Evolutionary conservation across 2,329 filamentous ascomycete species (phyloP), one percentile per base, ranked within the genome.

Genomic region (Arthroderma sp.): DNA sequence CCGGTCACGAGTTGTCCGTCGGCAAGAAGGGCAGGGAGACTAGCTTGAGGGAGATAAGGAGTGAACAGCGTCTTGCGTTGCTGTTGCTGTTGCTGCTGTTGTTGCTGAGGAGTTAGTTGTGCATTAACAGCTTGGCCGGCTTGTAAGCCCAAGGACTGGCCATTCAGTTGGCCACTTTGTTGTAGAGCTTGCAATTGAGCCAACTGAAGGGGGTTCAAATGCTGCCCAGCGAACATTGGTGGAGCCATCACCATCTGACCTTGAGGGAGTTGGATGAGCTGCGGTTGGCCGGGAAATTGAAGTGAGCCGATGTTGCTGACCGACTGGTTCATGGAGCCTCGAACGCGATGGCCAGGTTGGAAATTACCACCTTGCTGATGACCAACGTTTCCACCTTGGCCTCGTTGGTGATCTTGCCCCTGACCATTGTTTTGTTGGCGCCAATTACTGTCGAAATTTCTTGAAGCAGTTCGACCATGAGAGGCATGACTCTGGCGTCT

Each of bases 401-500:
- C 58, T 56, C 73, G 74, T 50, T 72, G 71, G 54, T 71, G 71
- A 49, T 65, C 65, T 48, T 69, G 69, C 42, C 50, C 55, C 47
- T 71, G 69, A 44, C 60, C 57, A 54, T 67, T 70, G 51, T 76
- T 76, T 54, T 84, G 88, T 58, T 87, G 93, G 57, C 91, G 84
- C 91, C 91, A 98, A 67, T 98, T 98, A 57, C 88, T 81, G 54
- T 98, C 91, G 59, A 96, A 96, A 67, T 96, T 98, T 51, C 91
- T 80, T 27, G 91, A 98, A 7, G 78, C 78, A 30, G 81, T 82
- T 50, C 91, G 79, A 51, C 77, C 81, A 61, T 98, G 91, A 46
- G 85, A 82, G 36, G 64, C 56, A 52, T 78, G 75, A 22, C 50
- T 49, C 15, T 30, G 5, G 8, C 50, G 49, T 29, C 50, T 40